These are phyloP conservation scores for Saxispiralis lemnorum DNA, from an alignment of 495 filamentous ascomycete genomes.

Conservation along the genomic window DNA sequence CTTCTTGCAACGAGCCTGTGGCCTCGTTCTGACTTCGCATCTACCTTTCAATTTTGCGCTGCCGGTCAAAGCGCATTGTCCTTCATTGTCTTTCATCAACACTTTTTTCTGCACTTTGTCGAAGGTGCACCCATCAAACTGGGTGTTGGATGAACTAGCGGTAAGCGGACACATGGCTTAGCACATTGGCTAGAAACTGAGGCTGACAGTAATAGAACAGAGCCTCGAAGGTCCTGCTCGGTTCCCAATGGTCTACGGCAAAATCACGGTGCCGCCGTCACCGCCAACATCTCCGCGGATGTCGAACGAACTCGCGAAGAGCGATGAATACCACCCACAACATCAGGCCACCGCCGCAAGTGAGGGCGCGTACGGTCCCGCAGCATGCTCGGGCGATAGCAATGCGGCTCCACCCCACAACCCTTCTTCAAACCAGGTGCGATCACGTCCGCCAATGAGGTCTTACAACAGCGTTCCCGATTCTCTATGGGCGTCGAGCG, in stretches of 20 bases:
- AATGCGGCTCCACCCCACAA: slow-evolving; percentile 16
- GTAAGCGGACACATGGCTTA: background rate
- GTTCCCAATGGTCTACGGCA: slow-evolving; percentile 9
- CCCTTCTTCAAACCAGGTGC: slow-evolving; percentile 9
- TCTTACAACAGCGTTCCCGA: slow-evolving; percentile 26
- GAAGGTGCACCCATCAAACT: no score
- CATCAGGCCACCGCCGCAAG: background rate
- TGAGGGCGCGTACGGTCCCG: slow-evolving; percentile 12
- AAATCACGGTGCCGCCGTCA: slow-evolving; percentile 7
- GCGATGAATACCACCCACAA: slow-evolving; percentile 5
- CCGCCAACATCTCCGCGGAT: slow-evolving; percentile 16
- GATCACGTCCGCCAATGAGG: slow-evolving; percentile 13
- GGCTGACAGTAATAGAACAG: background rate
- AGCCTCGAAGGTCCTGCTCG: background rate
- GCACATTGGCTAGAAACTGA: no score
- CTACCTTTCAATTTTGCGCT: no score
- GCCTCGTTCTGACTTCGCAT: no score
- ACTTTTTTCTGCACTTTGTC: no score
- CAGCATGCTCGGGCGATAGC: slow-evolving; percentile 18
- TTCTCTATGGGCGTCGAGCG: slow-evolving; percentile 16
- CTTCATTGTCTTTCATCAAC: no score
- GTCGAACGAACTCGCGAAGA: slow-evolving; percentile 10
- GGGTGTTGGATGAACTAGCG: background rate
- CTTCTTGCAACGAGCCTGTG: no score
- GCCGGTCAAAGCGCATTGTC: no score